Base-by-base conservation (phyloP, 73 alveolate species). In the Stentor coeruleus region DNA sequence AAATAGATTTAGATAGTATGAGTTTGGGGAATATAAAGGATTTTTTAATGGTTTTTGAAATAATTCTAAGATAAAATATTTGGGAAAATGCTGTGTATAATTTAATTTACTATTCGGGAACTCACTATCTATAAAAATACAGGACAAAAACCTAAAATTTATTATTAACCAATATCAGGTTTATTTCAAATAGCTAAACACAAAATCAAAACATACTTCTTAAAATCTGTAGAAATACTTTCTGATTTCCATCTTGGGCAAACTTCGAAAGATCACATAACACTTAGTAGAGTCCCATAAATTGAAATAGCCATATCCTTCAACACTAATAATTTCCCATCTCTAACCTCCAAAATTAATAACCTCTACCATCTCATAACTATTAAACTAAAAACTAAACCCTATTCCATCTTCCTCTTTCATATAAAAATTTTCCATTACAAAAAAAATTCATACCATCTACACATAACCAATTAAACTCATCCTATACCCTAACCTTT, bases 171-270 rank as follows among this genome's bases (percentile, higher is more conserved):
- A 49, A 20, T 20, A 49, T 20, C 66, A 49, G 66, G 66, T 49
- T 20, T 20, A 49, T 49, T 49, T 49, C 66, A 6, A 49, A 49
- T 49, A 20, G 20, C 28, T 20, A 20, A 49, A 11, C 20, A 6
- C 66, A 20, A 49, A 11, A 11, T 6, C 6, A 20, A 49, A 49
- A 79, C 3, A 38, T 82, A 85, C 3, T 3, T 82, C 33, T 55
- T 84, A 75, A 80, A 85, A 79, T 85, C 91, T 3, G 91, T 85
- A 39, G 15, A 41, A 82, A 85, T 38, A 85, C 91, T 82, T 74
- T 3, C 42, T 85, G 81, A 39, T 82, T 79, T 2, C 91, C 91
- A 3, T 59, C 37, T 3, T 83, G 84, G 3, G 88, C 66, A 11
- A 76, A 28, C 72, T 33, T 59, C 35, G 39, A 38, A 85, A 85